Conservation (phyloP, 345 rosid species). For the Lepidium aucheri region DNA sequence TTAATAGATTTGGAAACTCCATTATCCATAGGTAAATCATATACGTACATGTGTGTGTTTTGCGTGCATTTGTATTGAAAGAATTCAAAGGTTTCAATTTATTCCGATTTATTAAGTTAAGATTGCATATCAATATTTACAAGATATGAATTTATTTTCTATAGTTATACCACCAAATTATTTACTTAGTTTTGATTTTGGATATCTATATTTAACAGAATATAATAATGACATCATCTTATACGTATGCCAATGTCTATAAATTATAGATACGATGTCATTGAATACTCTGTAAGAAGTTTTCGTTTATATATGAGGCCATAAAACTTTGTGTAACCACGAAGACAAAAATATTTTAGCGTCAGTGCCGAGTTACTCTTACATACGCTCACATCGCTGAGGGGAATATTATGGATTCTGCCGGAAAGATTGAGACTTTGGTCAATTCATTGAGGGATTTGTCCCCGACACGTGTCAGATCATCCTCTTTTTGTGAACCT, state of each 20-base stretch:
- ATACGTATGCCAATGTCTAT: neutral
- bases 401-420: constrained; percentile 9
- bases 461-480: constrained; percentile 59
- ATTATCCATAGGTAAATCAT: neutral
- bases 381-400: neutral
- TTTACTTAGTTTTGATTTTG: constrained; percentile 1
- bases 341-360: neutral
- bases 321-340: neutral
- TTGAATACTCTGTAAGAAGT: neutral
- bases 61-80: neutral
- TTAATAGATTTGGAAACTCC: neutral
- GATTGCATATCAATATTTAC: neutral
- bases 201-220: neutral
- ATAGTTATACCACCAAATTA: neutral
- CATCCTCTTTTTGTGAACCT: constrained; percentile 20
- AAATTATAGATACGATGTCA: neutral
- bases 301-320: neutral
- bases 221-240: neutral
- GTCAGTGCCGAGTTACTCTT: neutral
- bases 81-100: neutral
- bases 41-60: neutral
- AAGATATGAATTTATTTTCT: neutral
- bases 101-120: neutral
- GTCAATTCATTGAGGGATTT: constrained; percentile 70
- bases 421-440: constrained; percentile 42